Evolutionary conservation across 495 filamentous ascomycete species (phyloP).

Genomic region (Xanthoparmelia taractica): DNA sequence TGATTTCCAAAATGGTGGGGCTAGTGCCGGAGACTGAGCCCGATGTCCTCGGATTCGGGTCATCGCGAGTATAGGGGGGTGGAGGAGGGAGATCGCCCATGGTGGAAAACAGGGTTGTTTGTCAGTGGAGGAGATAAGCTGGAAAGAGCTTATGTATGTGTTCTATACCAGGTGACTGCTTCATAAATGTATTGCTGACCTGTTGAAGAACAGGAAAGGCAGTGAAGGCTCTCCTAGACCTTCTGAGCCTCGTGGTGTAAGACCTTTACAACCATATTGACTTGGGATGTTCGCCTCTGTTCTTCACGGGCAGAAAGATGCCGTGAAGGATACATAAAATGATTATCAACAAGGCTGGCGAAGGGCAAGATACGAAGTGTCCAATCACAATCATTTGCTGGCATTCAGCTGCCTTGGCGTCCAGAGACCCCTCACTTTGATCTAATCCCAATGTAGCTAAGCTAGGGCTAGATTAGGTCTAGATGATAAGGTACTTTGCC

Average conservation of each 20-base stretch:
- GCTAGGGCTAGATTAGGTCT: no score
- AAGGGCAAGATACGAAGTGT: neutral
- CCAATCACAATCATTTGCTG: neutral
- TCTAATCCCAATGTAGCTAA: no score
- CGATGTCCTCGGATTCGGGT: neutral
- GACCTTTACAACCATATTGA: no score
- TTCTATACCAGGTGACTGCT: neutral
- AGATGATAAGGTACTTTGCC: no score
- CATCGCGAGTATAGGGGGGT: slow-evolving; percentile 14
- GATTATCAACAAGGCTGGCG: no score
- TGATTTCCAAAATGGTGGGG: neutral
- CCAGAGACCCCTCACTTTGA: neutral
- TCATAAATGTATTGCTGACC: neutral
- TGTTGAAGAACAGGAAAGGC: neutral
- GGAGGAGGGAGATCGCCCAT: slow-evolving; percentile 17
- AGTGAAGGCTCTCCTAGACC: neutral
- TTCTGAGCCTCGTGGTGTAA: no score
- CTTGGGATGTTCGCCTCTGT: no score
- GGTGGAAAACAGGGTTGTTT: neutral
- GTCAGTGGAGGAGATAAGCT: neutral
- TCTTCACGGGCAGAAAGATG: no score
- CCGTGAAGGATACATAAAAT: no score
- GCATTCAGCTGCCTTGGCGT: neutral
- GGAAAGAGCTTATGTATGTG: neutral
- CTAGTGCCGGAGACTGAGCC: slow-evolving; percentile 8